Conservation (phyloP, 345 rosid species). For the Stellera chamaejasme region DNA sequence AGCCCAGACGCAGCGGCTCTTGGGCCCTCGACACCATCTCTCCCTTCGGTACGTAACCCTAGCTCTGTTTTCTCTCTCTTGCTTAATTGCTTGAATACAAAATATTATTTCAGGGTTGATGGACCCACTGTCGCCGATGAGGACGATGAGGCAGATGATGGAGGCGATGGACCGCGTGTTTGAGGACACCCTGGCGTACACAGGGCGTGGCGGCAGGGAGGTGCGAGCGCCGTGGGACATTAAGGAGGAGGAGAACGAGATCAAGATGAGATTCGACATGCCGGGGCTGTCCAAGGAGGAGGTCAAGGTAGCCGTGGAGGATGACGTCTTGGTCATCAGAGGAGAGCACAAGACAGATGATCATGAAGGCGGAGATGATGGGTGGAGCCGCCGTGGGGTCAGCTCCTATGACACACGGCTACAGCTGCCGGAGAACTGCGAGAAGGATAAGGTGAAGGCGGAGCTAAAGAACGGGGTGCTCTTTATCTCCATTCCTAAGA, state of each 20-base stretch:
- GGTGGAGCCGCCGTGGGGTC: constrained; percentile 34
- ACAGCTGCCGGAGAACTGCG: constrained; percentile 45
- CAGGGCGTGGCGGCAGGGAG: constrained; percentile 28
- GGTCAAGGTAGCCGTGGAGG: constrained; percentile 58
- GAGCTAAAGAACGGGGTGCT: constrained; percentile 76
- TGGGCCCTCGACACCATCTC: constrained; percentile 35
- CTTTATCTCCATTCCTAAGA: constrained; percentile 51
- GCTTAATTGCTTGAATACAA: neutral
- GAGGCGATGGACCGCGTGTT: constrained; percentile 70
- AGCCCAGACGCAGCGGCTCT: constrained; percentile 25
- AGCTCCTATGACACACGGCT: constrained; percentile 53
- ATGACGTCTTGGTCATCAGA: constrained; percentile 47
- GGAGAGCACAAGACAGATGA: constrained; percentile 56
- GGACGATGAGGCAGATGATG: constrained; percentile 72
- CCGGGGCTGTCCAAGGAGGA: constrained; percentile 78
- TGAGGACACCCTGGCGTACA: constrained; percentile 36
- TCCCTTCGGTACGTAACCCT: constrained; percentile 49
- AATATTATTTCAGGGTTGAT: constrained; percentile 32
- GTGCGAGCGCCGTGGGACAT: constrained; percentile 75
- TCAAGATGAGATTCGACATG: constrained; percentile 82
- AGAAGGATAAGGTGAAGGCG: constrained; percentile 55
- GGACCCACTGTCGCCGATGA: constrained; percentile 68
- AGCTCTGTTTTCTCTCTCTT: neutral
- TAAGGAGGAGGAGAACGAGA: constrained; percentile 64
- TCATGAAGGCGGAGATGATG: constrained; percentile 22